Percentiles rank a stretch among this genome's conserved stretches.
These are phyloP conservation scores for Aspergillus avenaceus DNA, from an alignment of 495 filamentous ascomycete species.

Conservation along the genomic window DNA sequence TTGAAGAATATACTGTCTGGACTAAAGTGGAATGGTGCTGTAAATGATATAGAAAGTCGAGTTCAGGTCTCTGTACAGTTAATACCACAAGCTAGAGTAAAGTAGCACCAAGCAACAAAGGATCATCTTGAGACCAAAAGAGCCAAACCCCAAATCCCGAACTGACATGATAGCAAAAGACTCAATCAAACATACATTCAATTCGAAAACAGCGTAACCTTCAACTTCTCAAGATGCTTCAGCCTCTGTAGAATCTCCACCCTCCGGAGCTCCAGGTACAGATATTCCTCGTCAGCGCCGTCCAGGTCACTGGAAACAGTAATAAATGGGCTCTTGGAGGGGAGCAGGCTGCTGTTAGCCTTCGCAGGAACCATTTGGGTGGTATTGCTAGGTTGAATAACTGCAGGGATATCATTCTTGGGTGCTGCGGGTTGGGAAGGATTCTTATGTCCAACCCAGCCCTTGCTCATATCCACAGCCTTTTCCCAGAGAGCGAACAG, in stretches of 20 bases:
- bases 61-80: no score
- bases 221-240: slow-evolving; percentile 30
- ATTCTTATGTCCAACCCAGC: slow-evolving; percentile 51
- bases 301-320: slow-evolving; percentile 29
- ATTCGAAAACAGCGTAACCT: slow-evolving; percentile 18
- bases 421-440: not conserved
- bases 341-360: slow-evolving; percentile 14
- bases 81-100: no score
- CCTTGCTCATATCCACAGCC: slow-evolving; percentile 80
- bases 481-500: slow-evolving; percentile 77
- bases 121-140: no score
- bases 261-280: slow-evolving; percentile 36
- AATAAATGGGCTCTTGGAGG: slow-evolving; percentile 16
- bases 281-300: slow-evolving; percentile 38
- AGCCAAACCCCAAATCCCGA: no score
- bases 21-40: no score
- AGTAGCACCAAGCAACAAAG: no score
- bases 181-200: not conserved
- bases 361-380: slow-evolving; percentile 11
- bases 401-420: slow-evolving; percentile 2
- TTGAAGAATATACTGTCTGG: no score
- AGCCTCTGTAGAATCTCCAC: slow-evolving; percentile 40
- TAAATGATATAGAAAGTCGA: no score
- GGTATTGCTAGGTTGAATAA: not conserved
- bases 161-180: no score